A percentile compares a stretch with the other conserved stretches of the same genome.
Evolutionary conservation across 1,284 basidiomycete species (phyloP).

Genomic region (Marasmius oreades): DNA sequence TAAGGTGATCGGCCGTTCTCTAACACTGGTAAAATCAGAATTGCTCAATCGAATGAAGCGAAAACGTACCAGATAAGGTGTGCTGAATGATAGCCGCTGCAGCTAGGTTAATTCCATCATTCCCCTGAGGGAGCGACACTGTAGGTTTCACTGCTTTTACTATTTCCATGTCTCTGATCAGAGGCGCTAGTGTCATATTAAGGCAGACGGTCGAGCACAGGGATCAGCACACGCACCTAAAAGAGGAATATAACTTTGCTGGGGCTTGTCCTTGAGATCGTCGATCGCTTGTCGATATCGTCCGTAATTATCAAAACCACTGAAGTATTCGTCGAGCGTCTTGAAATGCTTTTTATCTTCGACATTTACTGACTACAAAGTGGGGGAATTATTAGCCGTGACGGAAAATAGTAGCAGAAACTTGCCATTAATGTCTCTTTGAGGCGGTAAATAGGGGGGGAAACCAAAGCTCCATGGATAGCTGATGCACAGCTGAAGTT

Average conservation of each 20-base stretch:
- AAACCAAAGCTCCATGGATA: conserved; percentile 33
- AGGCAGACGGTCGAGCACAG: neutral
- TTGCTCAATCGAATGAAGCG: neutral
- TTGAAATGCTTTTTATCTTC: conserved; percentile 24
- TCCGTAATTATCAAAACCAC: conserved; percentile 24
- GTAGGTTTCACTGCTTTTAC: neutral
- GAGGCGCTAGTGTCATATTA: conserved; percentile 16
- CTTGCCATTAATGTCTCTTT: conserved; percentile 31
- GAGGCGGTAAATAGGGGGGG: conserved; percentile 27
- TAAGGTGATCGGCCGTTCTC: neutral
- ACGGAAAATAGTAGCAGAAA: neutral
- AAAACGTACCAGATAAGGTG: neutral
- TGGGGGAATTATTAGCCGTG: conserved; percentile 3
- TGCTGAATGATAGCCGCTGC: neutral
- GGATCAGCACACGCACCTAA: conserved; percentile 16
- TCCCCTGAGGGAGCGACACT: neutral
- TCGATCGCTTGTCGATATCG: conserved; percentile 34
- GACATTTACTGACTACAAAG: conserved; percentile 23
- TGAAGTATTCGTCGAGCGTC: conserved; percentile 24
- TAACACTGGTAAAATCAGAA: neutral
- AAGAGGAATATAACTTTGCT: conserved; percentile 28
- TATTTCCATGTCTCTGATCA: conserved; percentile 22
- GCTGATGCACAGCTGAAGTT: conserved; percentile 40
- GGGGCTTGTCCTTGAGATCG: conserved; percentile 25
- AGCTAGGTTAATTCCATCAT: neutral